Evolutionary conservation across 164 flowering plant genomes (phyloP).

Genomic region (Paratinospora sagittata): DNA sequence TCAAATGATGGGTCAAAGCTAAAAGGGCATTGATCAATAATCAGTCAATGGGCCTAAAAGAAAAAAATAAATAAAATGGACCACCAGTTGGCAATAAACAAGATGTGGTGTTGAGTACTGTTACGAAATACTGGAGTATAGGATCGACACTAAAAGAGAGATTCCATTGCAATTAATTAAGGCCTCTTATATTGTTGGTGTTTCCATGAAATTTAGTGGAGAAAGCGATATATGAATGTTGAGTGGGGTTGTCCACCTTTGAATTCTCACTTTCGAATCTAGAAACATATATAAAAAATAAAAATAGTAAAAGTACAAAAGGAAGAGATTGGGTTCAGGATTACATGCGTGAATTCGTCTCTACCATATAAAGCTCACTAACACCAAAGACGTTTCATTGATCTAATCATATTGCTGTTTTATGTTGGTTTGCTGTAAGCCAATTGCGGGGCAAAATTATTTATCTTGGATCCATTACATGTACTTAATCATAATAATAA

Average conservation of each 20-base stretch:
- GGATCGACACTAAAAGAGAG: background rate
- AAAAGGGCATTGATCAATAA: background rate
- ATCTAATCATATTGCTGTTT: background rate
- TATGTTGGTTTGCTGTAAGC: background rate
- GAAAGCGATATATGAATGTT: background rate
- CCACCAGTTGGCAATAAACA: background rate
- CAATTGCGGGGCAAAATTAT: background rate
- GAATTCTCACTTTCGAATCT: background rate
- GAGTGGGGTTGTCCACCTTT: background rate
- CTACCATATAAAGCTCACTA: background rate
- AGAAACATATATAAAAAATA: no score
- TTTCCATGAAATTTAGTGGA: background rate
- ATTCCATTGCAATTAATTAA: constrained; percentile 1
- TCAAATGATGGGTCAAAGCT: background rate
- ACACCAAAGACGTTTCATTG: background rate
- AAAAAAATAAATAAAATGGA: background rate
- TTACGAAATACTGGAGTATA: background rate
- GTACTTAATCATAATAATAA: background rate
- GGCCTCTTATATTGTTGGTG: constrained; percentile 3
- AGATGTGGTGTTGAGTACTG: constrained; percentile 2
- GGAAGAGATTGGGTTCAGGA: background rate
- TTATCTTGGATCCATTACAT: background rate
- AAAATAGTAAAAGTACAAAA: background rate
- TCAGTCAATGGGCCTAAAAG: background rate
- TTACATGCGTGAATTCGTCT: background rate